These are phyloP conservation scores for Agastache rugosa DNA, from an alignment of 257 asterid species.

Conservation along the genomic window DNA sequence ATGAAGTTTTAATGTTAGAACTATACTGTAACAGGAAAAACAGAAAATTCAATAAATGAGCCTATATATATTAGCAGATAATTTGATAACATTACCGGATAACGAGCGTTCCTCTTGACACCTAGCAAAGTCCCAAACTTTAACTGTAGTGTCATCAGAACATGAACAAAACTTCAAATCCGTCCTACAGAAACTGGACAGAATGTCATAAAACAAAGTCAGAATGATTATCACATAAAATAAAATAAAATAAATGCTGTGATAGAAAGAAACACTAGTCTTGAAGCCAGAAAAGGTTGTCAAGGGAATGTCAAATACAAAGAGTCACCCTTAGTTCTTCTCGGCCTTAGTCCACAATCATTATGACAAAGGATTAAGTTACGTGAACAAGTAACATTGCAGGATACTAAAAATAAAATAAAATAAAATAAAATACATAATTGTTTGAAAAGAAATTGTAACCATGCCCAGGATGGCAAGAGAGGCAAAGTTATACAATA, in stretches of 20 bases:
- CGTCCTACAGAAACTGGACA: slow-evolving; percentile 91
- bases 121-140: slow-evolving; percentile 99
- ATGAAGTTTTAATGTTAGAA: not conserved
- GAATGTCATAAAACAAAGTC: slow-evolving; percentile 31
- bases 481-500: not conserved
- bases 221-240: slow-evolving; percentile 30
- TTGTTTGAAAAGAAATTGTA: not conserved
- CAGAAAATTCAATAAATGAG: not conserved
- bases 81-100: slow-evolving; percentile 86
- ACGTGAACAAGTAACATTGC: slow-evolving; percentile 1
- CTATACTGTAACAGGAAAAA: not conserved
- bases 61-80: not conserved
- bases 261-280: slow-evolving; percentile 13
- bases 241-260: not conserved
- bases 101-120: slow-evolving; percentile 96
- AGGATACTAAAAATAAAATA: not conserved
- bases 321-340: not conserved
- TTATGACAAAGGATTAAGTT: slow-evolving; percentile 18
- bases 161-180: slow-evolving; percentile 99
- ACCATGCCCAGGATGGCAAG: slow-evolving; percentile 7
- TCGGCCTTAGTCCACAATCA: not conserved
- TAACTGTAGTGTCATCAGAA: slow-evolving; percentile 96
- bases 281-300: slow-evolving; percentile 26
- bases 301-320: slow-evolving; percentile 21
- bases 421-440: too few relatives aligned